Base-by-base conservation (phyloP, 2,329 filamentous ascomycete genomes). In the Nannizziopsis arthrosporioides region DNA sequence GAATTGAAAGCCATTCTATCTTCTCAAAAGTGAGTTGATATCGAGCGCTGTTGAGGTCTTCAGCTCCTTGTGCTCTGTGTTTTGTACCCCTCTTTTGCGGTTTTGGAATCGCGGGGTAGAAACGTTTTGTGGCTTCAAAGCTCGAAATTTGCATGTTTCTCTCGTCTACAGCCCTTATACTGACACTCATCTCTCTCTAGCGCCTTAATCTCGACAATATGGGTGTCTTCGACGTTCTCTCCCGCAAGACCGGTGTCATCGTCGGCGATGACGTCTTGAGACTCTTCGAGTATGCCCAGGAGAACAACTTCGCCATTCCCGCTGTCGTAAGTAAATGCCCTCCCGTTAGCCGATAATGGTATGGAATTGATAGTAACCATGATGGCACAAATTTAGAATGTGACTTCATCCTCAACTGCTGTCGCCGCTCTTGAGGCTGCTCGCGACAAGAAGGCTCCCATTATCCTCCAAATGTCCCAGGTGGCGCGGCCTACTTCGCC, bases 361-460 rank as follows among this genome's bases (percentile, higher is more conserved):
- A 14, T 7, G 27, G 19, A 22, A 38, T n/a, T 12, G 15, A 8
- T 11, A 18, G 17, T 42, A 9, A 38, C 19, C 17, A 1, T 1
- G n/a, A 7, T 5, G 10, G 14, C 19, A 15, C 6, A n/a, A 4
- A 34, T 27, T 30, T 52, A 77, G 74, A 95, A 96, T 73, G 85
- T 94, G 64, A 96, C 90, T 60, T 94, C 88, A 37, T 94, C 85
- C 54, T 94, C 87, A 54, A 87, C 84, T 54, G 83, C 81, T 55
- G 83, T 95, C 57, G 81, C 87, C 61, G 73, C 86, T 48, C 87
- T 98, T 60, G 92, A 98, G 78, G 92, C 92, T 66, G 92, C 92
- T 60, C 83, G 87, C 62, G 89, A 96, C 70, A 75, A 81, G 66
- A 94, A 94, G 70, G 77, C 85, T 53, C 92, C 92, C 61, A 82